Conservation (phyloP, 305 asterid genomes). For the Fraxinus greggii region DNA sequence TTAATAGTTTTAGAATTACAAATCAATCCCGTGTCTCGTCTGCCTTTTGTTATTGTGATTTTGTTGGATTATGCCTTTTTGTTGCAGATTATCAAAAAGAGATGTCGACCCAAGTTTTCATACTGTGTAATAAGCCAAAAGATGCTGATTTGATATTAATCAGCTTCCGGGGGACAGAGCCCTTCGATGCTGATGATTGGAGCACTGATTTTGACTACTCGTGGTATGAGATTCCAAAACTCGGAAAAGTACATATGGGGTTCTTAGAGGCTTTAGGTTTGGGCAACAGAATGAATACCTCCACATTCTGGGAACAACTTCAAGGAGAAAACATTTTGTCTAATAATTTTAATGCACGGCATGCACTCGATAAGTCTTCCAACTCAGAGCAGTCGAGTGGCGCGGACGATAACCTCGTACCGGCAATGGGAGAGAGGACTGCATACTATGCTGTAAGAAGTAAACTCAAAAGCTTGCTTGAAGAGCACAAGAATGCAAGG, state of each 20-base stretch:
- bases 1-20: background rate
- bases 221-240: constrained; percentile 85
- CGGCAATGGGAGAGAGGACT: constrained; percentile 44
- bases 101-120: constrained; percentile 79
- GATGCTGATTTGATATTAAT: constrained; percentile 77
- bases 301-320: constrained; percentile 52
- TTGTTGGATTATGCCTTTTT: background rate
- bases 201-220: constrained; percentile 91
- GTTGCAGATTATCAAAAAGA: constrained; percentile 71
- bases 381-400: constrained; percentile 26
- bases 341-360: constrained; percentile 21
- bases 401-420: constrained; percentile 22
- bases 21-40: background rate
- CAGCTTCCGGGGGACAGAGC: constrained; percentile 94
- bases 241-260: constrained; percentile 94
- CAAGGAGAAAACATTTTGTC: constrained; percentile 3
- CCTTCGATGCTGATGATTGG: constrained; percentile 97
- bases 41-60: background rate
- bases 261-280: constrained; percentile 93
- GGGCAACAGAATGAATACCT: constrained; percentile 62
- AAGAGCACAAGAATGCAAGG: constrained; percentile 66
- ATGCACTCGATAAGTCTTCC: constrained; percentile 22
- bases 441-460: constrained; percentile 67
- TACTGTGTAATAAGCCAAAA: constrained; percentile 65
- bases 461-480: constrained; percentile 55